A percentile compares a stretch with the other conserved stretches of the same genome.
These are phyloP conservation scores for Mycena sanguinolenta DNA, from an alignment of 768 basidiomycete genomes.

Conservation along the genomic window DNA sequence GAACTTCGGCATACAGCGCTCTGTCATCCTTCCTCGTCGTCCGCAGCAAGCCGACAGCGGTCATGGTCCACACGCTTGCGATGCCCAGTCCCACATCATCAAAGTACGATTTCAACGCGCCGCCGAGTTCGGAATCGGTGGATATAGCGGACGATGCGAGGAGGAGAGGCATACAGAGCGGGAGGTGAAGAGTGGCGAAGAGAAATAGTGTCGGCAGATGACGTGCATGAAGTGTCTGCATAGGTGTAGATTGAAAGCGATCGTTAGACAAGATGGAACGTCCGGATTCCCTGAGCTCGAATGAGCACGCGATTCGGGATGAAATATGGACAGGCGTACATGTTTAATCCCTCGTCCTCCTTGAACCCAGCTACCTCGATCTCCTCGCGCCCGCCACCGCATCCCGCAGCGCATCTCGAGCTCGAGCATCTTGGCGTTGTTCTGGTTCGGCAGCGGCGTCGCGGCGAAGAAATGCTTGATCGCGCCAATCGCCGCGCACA, in stretches of 20 bases:
- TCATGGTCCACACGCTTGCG: conserved; percentile 32
- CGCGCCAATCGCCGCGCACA: conserved; percentile 80
- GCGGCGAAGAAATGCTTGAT: conserved; percentile 81
- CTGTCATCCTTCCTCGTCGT: conserved; percentile 25
- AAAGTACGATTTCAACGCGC: conserved; percentile 34
- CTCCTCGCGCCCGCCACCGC: conserved; percentile 68
- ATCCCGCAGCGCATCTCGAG: conserved; percentile 88
- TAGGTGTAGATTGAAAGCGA: conserved; percentile 38
- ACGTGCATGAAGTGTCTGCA: conserved; percentile 38
- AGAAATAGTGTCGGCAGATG: conserved; percentile 38
- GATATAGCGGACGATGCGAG: conserved; percentile 36
- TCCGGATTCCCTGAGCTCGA: conserved; percentile 35
- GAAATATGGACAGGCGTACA: conserved; percentile 9
- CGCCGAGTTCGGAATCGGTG: conserved; percentile 16
- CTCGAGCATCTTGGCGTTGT: conserved; percentile 88
- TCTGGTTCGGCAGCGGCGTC: conserved; percentile 85
- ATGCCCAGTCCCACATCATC: conserved; percentile 36
- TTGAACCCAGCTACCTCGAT: too few relatives aligned
- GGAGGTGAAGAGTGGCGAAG: conserved; percentile 35
- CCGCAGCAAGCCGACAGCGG: conserved; percentile 34
- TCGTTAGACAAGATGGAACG: conserved; percentile 35
- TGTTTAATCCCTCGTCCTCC: conserved; percentile 34
- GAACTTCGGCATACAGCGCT: too few relatives aligned
- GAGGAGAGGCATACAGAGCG: conserved; percentile 37
- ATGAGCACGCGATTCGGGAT: neutral